phyloP scores from a whole-genome alignment of 495 filamentous ascomycete species.

The Melanomma pulvis-pyrius region DNA sequence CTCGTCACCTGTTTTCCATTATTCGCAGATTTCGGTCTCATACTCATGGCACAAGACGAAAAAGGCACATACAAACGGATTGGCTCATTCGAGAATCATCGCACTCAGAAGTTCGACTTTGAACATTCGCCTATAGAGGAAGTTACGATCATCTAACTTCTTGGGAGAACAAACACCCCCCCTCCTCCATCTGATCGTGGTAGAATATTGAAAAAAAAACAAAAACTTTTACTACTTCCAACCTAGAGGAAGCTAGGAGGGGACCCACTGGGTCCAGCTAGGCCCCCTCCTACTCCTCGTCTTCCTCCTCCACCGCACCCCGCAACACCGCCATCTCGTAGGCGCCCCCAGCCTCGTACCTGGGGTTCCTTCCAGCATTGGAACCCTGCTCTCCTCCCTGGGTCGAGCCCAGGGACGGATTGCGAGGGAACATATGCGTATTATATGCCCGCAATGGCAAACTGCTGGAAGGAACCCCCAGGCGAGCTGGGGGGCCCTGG shows the following conservation, averaged over 20 bases:
- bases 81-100: neutral
- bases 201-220: too few species aligned
- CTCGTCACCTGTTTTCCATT: neutral
- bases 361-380: neutral
- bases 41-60: neutral
- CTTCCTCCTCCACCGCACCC: neutral
- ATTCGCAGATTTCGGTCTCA: neutral
- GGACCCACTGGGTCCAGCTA: too few species aligned
- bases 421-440: constrained; percentile 27
- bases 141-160: neutral
- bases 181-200: too few species aligned
- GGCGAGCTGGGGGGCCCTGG: neutral
- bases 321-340: neutral
- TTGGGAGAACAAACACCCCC: neutral
- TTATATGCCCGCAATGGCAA: constrained; percentile 16
- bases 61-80: neutral
- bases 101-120: neutral
- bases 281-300: too few species aligned
- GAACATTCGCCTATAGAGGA: neutral
- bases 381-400: neutral
- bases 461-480: neutral
- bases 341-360: neutral
- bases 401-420: neutral
- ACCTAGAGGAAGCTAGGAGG: too few species aligned
- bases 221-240: too few species aligned